Percentiles rank a stretch among this genome's conserved stretches.
Conservation (phyloP, 805 yeast species). For the Metschnikowia corniflorae region DNA sequence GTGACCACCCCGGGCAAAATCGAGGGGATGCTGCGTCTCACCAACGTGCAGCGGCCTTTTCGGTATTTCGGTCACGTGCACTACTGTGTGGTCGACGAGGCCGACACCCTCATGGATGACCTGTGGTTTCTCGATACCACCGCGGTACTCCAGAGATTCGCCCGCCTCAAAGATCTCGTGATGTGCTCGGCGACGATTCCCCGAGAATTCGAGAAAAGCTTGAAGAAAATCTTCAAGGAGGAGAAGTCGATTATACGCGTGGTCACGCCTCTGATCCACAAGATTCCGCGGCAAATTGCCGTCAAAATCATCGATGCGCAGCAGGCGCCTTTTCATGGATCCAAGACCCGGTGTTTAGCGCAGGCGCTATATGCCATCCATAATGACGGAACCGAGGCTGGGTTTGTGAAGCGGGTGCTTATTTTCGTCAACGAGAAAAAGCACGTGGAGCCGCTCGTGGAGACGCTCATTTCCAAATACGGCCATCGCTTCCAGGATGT, state of each 20-base stretch:
- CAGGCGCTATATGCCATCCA: constrained; percentile 85
- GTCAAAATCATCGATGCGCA: constrained; percentile 75
- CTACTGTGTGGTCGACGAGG: constrained; percentile 82
- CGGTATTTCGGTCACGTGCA: constrained; percentile 44
- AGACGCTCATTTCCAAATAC: constrained; percentile 43
- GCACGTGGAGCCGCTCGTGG: constrained; percentile 57
- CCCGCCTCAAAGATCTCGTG: constrained; percentile 56
- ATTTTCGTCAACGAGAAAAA: constrained; percentile 79
- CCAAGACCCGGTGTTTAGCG: constrained; percentile 78
- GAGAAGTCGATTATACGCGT: constrained; percentile 50
- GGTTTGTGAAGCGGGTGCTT: constrained; percentile 71
- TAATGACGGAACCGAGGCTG: constrained; percentile 77
- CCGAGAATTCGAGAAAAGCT: constrained; percentile 60
- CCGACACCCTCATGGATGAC: constrained; percentile 85
- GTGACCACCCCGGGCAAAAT: constrained; percentile 85
- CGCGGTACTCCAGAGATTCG: constrained; percentile 48
- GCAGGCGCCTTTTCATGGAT: constrained; percentile 76
- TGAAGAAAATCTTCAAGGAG: constrained; percentile 59
- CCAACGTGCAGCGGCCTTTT: constrained; percentile 29
- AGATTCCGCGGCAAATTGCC: constrained; percentile 72
- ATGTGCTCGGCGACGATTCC: constrained; percentile 93
- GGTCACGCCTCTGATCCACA: constrained; percentile 79
- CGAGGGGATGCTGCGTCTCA: constrained; percentile 35
- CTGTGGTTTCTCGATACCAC: constrained; percentile 71
- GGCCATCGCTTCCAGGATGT: constrained; percentile 44